Evolutionary conservation across 768 basidiomycete genomes (phyloP), one percentile per base, ranked within the genome.

Genomic region (Plicaturopsis crispa): DNA sequence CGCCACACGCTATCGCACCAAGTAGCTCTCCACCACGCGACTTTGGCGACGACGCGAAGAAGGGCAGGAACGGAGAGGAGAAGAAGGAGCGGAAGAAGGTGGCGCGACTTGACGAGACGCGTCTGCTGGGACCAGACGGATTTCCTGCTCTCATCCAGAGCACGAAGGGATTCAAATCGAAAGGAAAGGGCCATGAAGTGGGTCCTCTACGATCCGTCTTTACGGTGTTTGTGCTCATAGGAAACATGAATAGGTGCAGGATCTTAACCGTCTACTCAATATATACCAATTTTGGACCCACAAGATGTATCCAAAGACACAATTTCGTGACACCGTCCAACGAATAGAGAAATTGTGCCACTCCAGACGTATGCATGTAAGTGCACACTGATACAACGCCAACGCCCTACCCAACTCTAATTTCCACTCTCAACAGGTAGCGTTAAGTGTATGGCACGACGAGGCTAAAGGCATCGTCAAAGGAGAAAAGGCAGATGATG

Each of bases 221-320:
- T 10, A 18, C 28, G 24, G 7, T 14, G 19, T 30, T 2, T 33
- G 23, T 14, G 21, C 5, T 38, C 21, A 24, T 19, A 30, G 36
- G 19, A n/a, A 13, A 39, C 31, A 10, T 1, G 39, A 31, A 4
- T 36, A 97, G 93, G 69, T 68, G n/a, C 59, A 73, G 36, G 93
- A 99, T 59, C 72, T 99, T 26, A 77, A 76, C 45, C 69, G 84
- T 26, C 62, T 97, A 11, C 65, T 98, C 39, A 77, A 80, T 44
- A 64, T 85, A 24, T 98, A 98, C 55, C 90, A 92, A 52, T 85
- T 91, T 50, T 99, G 96, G 96, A 74, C 90, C 3, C 96, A 98
- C 62, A 75, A 73, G 49, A 69, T 99, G 69, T 93, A 84, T 54
- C 96, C 96, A 4, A 89, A 84, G 51, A 81, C 76, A 4, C 80